Percentiles rank a stretch among this genome's conserved stretches.
These are phyloP conservation scores for Cercospora sojina DNA, from an alignment of 2,329 filamentous ascomycete genomes.

Conservation along the genomic window DNA sequence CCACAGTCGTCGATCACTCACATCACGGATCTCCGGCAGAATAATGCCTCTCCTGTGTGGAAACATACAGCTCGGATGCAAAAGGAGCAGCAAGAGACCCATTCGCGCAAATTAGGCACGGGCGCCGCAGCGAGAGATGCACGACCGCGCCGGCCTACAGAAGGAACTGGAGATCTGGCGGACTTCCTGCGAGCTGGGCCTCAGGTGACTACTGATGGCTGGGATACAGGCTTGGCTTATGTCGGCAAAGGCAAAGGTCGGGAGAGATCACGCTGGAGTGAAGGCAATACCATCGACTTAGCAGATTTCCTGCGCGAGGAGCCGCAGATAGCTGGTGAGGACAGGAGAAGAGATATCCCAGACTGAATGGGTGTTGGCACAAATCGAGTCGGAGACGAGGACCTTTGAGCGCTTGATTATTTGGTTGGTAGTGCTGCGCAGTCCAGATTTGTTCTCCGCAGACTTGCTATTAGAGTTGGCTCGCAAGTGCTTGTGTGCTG, in stretches of 20 bases:
- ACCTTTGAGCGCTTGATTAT: neutral
- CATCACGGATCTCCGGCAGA: neutral
- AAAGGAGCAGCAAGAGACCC: neutral
- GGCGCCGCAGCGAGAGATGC: neutral
- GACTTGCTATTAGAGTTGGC: neutral
- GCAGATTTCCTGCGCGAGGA: constrained; percentile 3
- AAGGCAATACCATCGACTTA: neutral
- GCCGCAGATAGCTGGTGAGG: neutral
- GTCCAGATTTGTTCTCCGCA: neutral
- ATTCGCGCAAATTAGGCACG: neutral
- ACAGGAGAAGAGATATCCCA: neutral
- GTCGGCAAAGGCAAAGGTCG: neutral
- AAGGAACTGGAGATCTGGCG: constrained; percentile 1
- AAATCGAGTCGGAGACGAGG: neutral
- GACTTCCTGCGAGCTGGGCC: constrained; percentile 6
- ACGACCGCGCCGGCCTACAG: neutral
- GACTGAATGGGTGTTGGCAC: neutral
- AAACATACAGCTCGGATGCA: constrained; percentile 1
- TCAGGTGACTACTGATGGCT: neutral
- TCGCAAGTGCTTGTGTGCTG: neutral
- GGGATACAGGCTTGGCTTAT: neutral
- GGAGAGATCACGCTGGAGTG: constrained; percentile 1
- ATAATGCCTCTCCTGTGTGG: constrained; percentile 6
- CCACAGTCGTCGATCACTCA: constrained; percentile 6
- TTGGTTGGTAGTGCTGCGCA: neutral